Evolutionary conservation across 139 green algal species (phyloP).

Genomic region (Haematococcus lacustris): DNA sequence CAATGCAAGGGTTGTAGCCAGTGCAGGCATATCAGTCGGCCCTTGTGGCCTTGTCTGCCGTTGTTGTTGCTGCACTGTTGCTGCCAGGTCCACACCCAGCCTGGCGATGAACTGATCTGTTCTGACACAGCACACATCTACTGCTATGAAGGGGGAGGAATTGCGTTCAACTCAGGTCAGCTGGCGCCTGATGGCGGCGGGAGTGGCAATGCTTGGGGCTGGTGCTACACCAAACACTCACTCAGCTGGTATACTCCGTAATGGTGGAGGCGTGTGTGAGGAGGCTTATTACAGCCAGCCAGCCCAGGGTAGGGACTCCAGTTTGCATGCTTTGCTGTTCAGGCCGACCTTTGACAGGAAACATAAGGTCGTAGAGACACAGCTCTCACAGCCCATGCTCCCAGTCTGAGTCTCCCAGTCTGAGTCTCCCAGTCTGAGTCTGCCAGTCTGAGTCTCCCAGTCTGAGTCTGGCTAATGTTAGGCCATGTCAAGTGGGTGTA

Average conservation of each 20-base stretch:
- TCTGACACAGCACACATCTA: conserved; percentile 47
- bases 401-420: background rate
- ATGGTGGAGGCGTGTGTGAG: background rate
- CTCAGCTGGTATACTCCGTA: background rate
- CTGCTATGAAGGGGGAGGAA: conserved; percentile 47
- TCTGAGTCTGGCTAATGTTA: background rate
- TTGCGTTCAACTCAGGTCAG: conserved; percentile 41
- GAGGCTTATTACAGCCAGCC: background rate
- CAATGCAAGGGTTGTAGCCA: background rate
- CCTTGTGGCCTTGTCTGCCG: background rate
- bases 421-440: background rate
- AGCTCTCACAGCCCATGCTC: background rate
- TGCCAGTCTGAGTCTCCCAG: background rate
- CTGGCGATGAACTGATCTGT: conserved; percentile 37
- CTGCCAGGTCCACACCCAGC: conserved; percentile 20
- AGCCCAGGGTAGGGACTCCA: no score
- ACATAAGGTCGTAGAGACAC: background rate
- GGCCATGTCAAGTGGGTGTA: background rate
- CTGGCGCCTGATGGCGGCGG: background rate
- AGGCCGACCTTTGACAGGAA: background rate
- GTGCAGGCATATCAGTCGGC: background rate
- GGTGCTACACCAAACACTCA: no score
- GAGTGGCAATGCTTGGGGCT: no score
- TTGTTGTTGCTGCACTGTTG: background rate
- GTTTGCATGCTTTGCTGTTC: background rate